Percentiles rank a stretch among this genome's conserved stretches.
Conservation (phyloP, 257 asterid species). For the Schizonepeta tenuifolia region DNA sequence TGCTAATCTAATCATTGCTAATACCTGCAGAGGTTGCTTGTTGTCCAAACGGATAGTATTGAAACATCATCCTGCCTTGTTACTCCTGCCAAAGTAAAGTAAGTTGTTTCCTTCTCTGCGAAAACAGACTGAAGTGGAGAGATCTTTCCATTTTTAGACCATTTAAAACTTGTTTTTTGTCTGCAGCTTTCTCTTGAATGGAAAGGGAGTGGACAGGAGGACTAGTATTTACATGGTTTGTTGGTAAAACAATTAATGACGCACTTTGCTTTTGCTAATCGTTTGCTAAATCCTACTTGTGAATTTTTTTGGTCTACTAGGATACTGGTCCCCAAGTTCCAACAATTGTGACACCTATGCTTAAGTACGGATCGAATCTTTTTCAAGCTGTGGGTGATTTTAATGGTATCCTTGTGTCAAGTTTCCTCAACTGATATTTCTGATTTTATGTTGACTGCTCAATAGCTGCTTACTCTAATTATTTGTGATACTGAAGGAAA, state of each 20-base stretch:
- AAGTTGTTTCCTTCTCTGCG: slow-evolving; percentile 35
- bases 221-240: slow-evolving; percentile 61
- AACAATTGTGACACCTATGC: slow-evolving; percentile 57
- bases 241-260: slow-evolving; percentile 20
- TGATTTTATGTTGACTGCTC: slow-evolving; percentile 25
- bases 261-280: slow-evolving; percentile 1
- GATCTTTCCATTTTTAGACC: slow-evolving; percentile 11
- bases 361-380: slow-evolving; percentile 86
- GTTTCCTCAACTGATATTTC: slow-evolving; percentile 22
- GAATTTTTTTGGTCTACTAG: slow-evolving; percentile 44
- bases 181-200: slow-evolving; percentile 91
- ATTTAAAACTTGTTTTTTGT: slow-evolving; percentile 31
- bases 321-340: slow-evolving; percentile 90
- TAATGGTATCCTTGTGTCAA: slow-evolving; percentile 54
- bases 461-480: slow-evolving; percentile 31
- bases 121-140: not conserved
- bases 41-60: slow-evolving; percentile 63
- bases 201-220: slow-evolving; percentile 79
- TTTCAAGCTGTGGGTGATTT: slow-evolving; percentile 94
- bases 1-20: slow-evolving; percentile 35
- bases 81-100: slow-evolving; percentile 82
- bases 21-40: slow-evolving; percentile 74
- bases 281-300: slow-evolving; percentile 14
- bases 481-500: slow-evolving; percentile 60
- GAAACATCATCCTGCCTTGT: slow-evolving; percentile 85